A percentile compares a stretch with the other conserved stretches of the same genome.
These are phyloP conservation scores for Paradendryphiella salina DNA, from an alignment of 2,329 filamentous ascomycete genomes.

Conservation along the genomic window DNA sequence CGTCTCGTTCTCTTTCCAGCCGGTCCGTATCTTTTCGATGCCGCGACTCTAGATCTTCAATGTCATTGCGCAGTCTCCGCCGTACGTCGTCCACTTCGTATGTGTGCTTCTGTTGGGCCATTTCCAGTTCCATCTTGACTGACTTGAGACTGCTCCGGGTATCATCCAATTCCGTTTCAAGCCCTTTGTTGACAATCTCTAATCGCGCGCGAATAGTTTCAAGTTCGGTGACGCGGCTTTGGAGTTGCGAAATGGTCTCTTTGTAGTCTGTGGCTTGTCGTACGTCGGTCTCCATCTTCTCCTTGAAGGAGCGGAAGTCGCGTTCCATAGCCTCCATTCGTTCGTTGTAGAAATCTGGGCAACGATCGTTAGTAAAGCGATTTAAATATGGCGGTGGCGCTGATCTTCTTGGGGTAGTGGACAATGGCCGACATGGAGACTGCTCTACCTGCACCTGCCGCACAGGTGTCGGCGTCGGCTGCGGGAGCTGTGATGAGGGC, in stretches of 20 bases:
- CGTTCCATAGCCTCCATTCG: conserved; percentile 74
- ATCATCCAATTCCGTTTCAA: conserved; percentile 71
- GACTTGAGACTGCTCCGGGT: conserved; percentile 57
- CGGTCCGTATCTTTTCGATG: conserved; percentile 62
- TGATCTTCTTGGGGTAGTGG: conserved; percentile 36
- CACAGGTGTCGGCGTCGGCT: conserved; percentile 29
- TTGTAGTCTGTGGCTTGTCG: conserved; percentile 71
- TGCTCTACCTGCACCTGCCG: conserved; percentile 16
- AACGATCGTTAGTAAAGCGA: conserved; percentile 71
- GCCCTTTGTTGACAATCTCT: conserved; percentile 55
- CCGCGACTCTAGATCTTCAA: conserved; percentile 59
- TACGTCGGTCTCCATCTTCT: conserved; percentile 70
- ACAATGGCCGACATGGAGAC: conserved; percentile 21
- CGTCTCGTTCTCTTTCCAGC: conserved; percentile 55
- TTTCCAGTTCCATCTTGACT: conserved; percentile 56
- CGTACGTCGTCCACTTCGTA: conserved; percentile 57
- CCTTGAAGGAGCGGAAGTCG: conserved; percentile 72
- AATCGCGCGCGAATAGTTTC: conserved; percentile 58
- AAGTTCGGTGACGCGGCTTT: conserved; percentile 66
- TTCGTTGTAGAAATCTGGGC: conserved; percentile 76
- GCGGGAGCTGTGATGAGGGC: conserved; percentile 29
- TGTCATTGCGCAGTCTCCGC: conserved; percentile 59
- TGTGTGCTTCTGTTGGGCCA: conserved; percentile 56
- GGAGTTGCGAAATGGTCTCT: conserved; percentile 73
- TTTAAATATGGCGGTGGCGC: conserved; percentile 63